A percentile compares a stretch with the other conserved stretches of the same genome.
Evolutionary conservation across 2,329 filamentous ascomycete genomes (phyloP).

Genomic region (Trichophyton equinum): DNA sequence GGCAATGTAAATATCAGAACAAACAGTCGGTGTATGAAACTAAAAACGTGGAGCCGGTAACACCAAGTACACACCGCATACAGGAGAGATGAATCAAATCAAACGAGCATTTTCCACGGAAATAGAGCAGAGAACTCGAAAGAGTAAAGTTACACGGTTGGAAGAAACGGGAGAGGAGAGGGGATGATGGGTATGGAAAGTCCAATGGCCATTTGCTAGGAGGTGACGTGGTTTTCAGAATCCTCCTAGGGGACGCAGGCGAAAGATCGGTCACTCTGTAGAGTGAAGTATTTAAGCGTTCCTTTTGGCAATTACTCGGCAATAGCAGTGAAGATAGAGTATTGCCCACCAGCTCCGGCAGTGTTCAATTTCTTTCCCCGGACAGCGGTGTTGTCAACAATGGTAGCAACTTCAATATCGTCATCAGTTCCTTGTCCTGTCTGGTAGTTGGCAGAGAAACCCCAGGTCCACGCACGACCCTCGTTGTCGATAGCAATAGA

Average conservation of each 20-base stretch:
- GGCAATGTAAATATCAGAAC: not conserved
- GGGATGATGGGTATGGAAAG: not conserved
- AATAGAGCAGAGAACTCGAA: not conserved
- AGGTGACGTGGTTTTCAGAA: not conserved
- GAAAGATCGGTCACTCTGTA: not conserved
- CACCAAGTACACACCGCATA: not conserved
- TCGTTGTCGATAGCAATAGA: slow-evolving; percentile 56
- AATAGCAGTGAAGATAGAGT: slow-evolving; percentile 26
- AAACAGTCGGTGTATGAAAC: not conserved
- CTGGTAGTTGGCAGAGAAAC: slow-evolving; percentile 69
- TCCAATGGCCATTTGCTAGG: not conserved
- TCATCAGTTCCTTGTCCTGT: slow-evolving; percentile 67
- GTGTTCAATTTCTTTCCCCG: slow-evolving; percentile 60
- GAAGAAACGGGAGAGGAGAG: not conserved
- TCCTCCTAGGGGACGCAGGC: no score
- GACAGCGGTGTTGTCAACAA: slow-evolving; percentile 75
- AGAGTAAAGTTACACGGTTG: not conserved
- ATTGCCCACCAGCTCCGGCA: slow-evolving; percentile 84
- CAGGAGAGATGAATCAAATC: not conserved
- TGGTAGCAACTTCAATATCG: slow-evolving; percentile 62
- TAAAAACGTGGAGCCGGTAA: not conserved
- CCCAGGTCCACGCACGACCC: slow-evolving; percentile 65
- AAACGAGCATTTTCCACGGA: not conserved
- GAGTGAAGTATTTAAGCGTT: not conserved
- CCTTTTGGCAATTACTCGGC: not conserved